Base-by-base conservation (phyloP, 352 stramenopile species). In the Pythium dissimile region DNA sequence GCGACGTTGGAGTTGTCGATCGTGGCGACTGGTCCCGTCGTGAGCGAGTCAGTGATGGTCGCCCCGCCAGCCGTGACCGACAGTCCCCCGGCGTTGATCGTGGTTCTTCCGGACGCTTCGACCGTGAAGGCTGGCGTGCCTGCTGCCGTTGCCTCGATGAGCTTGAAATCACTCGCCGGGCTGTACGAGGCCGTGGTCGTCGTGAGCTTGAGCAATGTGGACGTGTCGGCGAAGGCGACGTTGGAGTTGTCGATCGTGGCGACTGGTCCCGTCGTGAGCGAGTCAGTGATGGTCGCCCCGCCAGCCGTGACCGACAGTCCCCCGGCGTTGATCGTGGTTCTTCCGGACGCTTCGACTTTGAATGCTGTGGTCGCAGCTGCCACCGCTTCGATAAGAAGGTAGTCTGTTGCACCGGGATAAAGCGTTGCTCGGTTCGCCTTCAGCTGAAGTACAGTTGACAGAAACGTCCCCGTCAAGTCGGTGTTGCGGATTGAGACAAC, bases 251-350 rank as follows among this genome's bases (percentile, higher is more conserved):
- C 28, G n/a, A 52, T 41, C 23, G 30, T 15, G 23, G 38, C 47
- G 47, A 43, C 26, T 27, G 31, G 32, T 6, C 18, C 23, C 5
- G 34, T 18, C 16, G 47, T 45, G 20, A 42, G 13, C 7, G 21
- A 21, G 20, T 44, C 47, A 16, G 55, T 50, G 51, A 86, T 80
- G 3, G 59, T 78, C 37, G 63, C 69, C 2, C 77, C 77, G 11
- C 67, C 74, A 12, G 57, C 30, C 1, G 58, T 45, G 42, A 87
- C 67, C 2, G 26, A 44, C 9, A 87, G 48, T 0, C 77, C 77
- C 3, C 67, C 72, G 6, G n/a, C 35, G 38, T 50, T 58, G 31
- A 86, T 75, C 13, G 64, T 77, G 0, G 66, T 73, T 34, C 58
- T 47, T n/a, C 75, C 77, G 0, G 50, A 54, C n/a, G 66, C 55